Evolutionary conservation across 192 early-diverging fungal species (phyloP).

Genomic region (Coemansia sp.): DNA sequence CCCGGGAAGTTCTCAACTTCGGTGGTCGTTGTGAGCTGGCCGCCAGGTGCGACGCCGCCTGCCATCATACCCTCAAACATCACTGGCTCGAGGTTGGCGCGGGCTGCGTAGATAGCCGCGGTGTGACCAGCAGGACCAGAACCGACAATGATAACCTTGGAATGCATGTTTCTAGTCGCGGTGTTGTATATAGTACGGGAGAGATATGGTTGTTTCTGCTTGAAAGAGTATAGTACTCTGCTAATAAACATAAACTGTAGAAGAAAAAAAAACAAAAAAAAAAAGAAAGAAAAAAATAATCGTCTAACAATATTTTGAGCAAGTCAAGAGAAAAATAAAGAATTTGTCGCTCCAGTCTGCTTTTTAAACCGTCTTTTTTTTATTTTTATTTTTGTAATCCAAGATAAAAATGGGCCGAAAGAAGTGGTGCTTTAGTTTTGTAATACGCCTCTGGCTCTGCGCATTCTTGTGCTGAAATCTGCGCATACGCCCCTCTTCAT

Average conservation of each 20-base stretch:
- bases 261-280: not conserved
- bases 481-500: not conserved
- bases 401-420: not conserved
- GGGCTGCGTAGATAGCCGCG: constrained; percentile 92
- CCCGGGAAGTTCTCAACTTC: constrained; percentile 97
- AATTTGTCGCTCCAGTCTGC: not conserved
- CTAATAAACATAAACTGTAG: not conserved
- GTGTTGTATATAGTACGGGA: not conserved
- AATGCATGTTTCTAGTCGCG: constrained; percentile 28
- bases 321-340: not conserved
- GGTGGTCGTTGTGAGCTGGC: constrained; percentile 92
- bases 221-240: not conserved
- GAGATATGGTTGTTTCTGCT: not conserved
- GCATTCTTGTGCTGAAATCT: not conserved
- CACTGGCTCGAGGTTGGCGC: constrained; percentile 90
- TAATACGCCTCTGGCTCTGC: not conserved
- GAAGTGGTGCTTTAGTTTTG: not conserved
- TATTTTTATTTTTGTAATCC: no score
- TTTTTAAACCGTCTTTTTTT: not conserved
- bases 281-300: not conserved
- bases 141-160: constrained; percentile 71
- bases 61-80: constrained; percentile 98
- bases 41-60: constrained; percentile 77
- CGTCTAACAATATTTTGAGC: not conserved
- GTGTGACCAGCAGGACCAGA: constrained; percentile 98